Conservation (phyloP, 331 rosid species). For the Pyracantha coccinea region DNA sequence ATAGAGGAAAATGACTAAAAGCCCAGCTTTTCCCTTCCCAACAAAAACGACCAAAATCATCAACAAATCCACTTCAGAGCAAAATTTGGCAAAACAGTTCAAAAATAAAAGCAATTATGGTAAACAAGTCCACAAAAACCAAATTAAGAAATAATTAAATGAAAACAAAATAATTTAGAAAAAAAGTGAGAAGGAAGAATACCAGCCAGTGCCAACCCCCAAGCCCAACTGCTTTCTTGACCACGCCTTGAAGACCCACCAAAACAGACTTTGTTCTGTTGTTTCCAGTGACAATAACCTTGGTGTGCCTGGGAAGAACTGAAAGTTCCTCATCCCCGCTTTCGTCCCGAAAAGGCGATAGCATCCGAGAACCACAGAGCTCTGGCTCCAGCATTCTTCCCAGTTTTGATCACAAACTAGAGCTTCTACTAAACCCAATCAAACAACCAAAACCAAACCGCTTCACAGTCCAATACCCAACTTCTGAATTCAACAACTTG, state of each 20-base stretch:
- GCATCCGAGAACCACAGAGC: slow-evolving; percentile 41
- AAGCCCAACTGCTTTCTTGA: slow-evolving; percentile 72
- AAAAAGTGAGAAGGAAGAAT: slow-evolving; percentile 3
- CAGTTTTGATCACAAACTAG: background rate
- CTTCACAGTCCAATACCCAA: slow-evolving; percentile 1
- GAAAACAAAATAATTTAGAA: background rate
- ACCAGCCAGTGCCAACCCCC: slow-evolving; percentile 94
- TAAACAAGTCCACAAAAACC: background rate
- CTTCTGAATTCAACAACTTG: background rate
- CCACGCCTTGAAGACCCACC: slow-evolving; percentile 75
- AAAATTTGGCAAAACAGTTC: background rate
- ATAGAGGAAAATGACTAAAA: too few relatives aligned
- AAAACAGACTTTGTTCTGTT: slow-evolving; percentile 65
- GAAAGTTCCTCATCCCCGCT: slow-evolving; percentile 69
- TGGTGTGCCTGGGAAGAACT: slow-evolving; percentile 68
- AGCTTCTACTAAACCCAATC: background rate
- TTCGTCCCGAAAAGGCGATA: slow-evolving; percentile 50
- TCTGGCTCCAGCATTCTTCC: slow-evolving; percentile 46
- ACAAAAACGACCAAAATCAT: too few relatives aligned
- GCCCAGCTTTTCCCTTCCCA: too few relatives aligned
- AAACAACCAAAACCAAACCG: background rate
- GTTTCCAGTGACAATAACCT: slow-evolving; percentile 69
- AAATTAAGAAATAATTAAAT: background rate
- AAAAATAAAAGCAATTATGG: background rate
- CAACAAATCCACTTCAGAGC: background rate